Evolutionary conservation across 495 filamentous ascomycete genomes (phyloP).

Genomic region (Podospora pseudoanserina): DNA sequence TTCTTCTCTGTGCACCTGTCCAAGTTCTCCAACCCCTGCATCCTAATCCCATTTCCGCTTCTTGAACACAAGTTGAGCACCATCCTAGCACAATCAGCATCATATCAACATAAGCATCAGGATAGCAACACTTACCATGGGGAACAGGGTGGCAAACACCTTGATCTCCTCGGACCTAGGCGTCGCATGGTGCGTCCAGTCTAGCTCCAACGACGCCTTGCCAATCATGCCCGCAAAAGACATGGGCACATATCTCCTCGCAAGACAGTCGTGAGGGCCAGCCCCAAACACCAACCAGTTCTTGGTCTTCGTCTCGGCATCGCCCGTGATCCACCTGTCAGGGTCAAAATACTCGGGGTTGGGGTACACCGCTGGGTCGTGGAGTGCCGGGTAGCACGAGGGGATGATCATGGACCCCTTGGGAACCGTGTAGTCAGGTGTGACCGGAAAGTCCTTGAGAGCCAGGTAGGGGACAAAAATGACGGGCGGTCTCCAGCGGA

Average conservation of each 20-base stretch:
- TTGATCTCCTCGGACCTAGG: conserved; percentile 80
- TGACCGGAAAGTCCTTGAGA: conserved; percentile 89
- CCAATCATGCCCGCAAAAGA: conserved; percentile 87
- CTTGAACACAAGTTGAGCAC: conserved; percentile 5
- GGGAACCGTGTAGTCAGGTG: conserved; percentile 67
- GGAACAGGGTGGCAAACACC: conserved; percentile 94
- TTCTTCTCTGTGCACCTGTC: background rate
- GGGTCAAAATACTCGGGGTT: conserved; percentile 43
- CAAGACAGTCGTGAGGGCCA: conserved; percentile 89
- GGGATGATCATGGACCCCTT: conserved; percentile 33
- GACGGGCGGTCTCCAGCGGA: conserved; percentile 89
- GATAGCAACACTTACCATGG: conserved; percentile 60
- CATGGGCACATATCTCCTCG: conserved; percentile 77
- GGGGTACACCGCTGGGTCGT: conserved; percentile 25
- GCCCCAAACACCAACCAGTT: conserved; percentile 96
- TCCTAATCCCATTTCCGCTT: conserved; percentile 1
- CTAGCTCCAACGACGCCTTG: conserved; percentile 77
- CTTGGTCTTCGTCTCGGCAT: conserved; percentile 78
- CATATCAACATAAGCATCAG: background rate
- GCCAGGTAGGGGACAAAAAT: conserved; percentile 92
- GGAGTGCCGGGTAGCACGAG: conserved; percentile 38
- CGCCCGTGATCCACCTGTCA: conserved; percentile 82
- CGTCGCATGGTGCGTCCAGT: conserved; percentile 83
- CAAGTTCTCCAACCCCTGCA: background rate
- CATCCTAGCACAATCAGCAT: conserved; percentile 7